phyloP scores from a whole-genome alignment of 2,329 filamentous ascomycete species.

The Verticillium nubilum region DNA sequence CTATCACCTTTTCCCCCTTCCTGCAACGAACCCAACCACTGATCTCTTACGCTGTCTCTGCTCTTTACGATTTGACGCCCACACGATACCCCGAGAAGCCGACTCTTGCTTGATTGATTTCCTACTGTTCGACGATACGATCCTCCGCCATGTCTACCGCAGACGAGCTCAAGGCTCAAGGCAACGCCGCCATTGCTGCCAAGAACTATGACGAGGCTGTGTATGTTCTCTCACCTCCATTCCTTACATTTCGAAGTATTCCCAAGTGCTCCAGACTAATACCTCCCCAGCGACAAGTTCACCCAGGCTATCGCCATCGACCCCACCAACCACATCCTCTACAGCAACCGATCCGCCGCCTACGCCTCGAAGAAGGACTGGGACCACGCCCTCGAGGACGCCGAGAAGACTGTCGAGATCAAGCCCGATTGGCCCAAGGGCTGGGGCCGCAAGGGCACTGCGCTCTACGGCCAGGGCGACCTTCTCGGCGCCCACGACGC shows the following conservation, averaged over 20 bases:
- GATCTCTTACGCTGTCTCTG: conserved; percentile 1
- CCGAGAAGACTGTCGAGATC: conserved; percentile 85
- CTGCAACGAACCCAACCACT: not conserved
- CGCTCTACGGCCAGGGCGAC: conserved; percentile 82
- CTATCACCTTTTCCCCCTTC: conserved; percentile 2
- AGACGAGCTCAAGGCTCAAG: conserved; percentile 88
- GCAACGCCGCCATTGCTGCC: conserved; percentile 96
- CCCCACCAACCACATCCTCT: conserved; percentile 89
- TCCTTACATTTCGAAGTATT: not conserved
- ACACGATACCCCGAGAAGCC: not conserved
- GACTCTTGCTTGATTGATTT: conserved; percentile 7
- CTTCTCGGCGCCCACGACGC: conserved; percentile 81
- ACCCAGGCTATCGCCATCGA: conserved; percentile 87
- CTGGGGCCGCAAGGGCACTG: conserved; percentile 88
- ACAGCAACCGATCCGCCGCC: conserved; percentile 88
- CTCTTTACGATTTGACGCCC: not conserved
- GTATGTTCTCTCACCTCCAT: conserved; percentile 49
- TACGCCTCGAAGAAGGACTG: conserved; percentile 89
- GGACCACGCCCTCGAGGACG: conserved; percentile 78
- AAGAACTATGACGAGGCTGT: conserved; percentile 96
- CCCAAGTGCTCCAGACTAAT: conserved; percentile 10
- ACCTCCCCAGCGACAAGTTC: conserved; percentile 72
- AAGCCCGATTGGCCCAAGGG: conserved; percentile 99
- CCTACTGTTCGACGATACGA: not conserved
- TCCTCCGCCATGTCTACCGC: conserved; percentile 47